phyloP scores from a whole-genome alignment of 2,329 filamentous ascomycete genomes.

The Alternaria brassicae region DNA sequence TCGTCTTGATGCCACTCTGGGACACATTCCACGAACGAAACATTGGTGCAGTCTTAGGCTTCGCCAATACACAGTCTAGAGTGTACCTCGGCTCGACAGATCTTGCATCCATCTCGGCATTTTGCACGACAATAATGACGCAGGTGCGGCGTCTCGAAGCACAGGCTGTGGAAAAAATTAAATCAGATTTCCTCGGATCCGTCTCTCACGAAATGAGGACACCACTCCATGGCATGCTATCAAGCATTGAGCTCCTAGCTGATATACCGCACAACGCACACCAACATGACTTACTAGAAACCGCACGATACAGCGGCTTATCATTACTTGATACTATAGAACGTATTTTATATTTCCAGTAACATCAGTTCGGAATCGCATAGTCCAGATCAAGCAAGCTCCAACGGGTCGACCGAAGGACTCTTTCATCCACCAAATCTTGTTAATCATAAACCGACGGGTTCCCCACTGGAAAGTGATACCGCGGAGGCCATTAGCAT shows the following conservation, averaged over 20 bases:
- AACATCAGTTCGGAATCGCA: conserved; percentile 9
- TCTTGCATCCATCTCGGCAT: conserved; percentile 11
- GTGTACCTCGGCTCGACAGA: conserved; percentile 12
- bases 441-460: not conserved
- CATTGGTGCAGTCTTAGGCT: conserved; percentile 11
- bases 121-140: conserved; percentile 16
- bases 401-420: not conserved
- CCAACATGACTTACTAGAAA: conserved; percentile 11
- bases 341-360: conserved; percentile 12
- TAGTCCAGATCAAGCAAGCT: not conserved
- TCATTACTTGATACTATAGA: conserved; percentile 14
- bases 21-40: conserved; percentile 13
- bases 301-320: conserved; percentile 7
- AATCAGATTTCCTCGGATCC: conserved; percentile 14
- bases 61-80: conserved; percentile 9
- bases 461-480: not conserved
- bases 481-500: not conserved
- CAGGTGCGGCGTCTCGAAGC: conserved; percentile 14
- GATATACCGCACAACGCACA: conserved; percentile 8
- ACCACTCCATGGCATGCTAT: conserved; percentile 11
- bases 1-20: conserved; percentile 13
- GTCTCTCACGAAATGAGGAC: conserved; percentile 16
- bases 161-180: conserved; percentile 15
- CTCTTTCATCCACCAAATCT: conserved; percentile 2
- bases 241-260: conserved; percentile 8